phyloP scores from a whole-genome alignment of 2,329 filamentous ascomycete genomes.

The Tolypocladium guangdongense region DNA sequence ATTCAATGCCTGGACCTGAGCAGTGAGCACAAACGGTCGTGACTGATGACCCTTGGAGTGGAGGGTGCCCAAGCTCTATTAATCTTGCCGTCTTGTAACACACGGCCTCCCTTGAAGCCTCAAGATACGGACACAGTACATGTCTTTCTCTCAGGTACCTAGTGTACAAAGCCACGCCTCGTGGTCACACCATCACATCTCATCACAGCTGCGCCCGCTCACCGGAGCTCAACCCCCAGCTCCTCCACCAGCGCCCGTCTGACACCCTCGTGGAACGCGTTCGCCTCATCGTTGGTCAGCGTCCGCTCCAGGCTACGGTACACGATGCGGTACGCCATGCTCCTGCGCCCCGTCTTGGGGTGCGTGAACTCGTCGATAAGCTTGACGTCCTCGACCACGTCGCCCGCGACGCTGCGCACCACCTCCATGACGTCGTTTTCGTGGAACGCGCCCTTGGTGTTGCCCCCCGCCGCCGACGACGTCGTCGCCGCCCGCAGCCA shows the following conservation, averaged over 20 bases:
- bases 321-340: slow-evolving; percentile 85
- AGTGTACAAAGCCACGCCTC: not conserved
- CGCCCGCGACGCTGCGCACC: slow-evolving; percentile 70
- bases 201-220: not conserved
- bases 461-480: slow-evolving; percentile 36
- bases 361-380: slow-evolving; percentile 82
- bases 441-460: slow-evolving; percentile 51
- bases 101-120: not conserved
- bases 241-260: slow-evolving; percentile 52
- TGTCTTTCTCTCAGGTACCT: not conserved
- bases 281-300: slow-evolving; percentile 72
- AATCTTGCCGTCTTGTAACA: not conserved
- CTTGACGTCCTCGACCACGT: slow-evolving; percentile 77
- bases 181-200: too few species aligned
- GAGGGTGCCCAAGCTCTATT: not conserved
- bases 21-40: too few species aligned
- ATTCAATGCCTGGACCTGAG: not conserved
- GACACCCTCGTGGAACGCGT: slow-evolving; percentile 62
- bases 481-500: slow-evolving; percentile 50
- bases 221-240: slow-evolving; percentile 59
- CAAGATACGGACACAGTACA: not conserved
- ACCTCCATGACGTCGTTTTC: slow-evolving; percentile 98
- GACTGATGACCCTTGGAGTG: not conserved
- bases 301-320: slow-evolving; percentile 90
- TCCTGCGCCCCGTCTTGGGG: slow-evolving; percentile 71